Evolutionary conservation across 148 eudicot species (phyloP), one percentile per base, ranked within the genome.

Genomic region (Mesembryanthemum crystallinum): DNA sequence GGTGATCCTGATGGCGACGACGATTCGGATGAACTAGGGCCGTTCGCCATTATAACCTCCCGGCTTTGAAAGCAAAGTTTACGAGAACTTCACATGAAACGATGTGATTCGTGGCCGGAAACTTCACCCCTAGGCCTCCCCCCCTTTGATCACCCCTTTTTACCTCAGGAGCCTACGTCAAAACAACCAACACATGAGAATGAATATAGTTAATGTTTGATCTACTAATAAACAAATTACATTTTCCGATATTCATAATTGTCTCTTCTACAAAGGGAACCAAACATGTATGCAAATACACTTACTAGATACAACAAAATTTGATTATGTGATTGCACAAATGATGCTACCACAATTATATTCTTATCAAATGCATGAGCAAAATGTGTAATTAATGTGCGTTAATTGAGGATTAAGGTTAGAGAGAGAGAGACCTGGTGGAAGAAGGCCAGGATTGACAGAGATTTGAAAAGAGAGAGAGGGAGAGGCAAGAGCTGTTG

Each of bases 401-500:
- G 29, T 33, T n/a, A 11, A 18, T 10, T 33, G 7, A 0, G 14
- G 2, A 45, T 8, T 11, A 45, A 45, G 49, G 49, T 11, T 8
- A 62, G 47, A 76, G 32, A 63, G 76, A 69, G 62, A 55, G 30
- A 65, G 42, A 78, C 82, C 82, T 74, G 78, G 63, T 18, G 49
- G 69, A 79, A 65, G 81, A 77, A 78, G 78, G 64, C 43, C 64
- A 54, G 54, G 69, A 61, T 71, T 30, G 71, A 71, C 78, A 78
- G 70, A 70, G 11, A 65, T 5, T 23, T 68, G 61, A 82, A 72
- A 66, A 70, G 8, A 65, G 61, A 82, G 72, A 66, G 77, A 71
- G 45, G 43, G 77, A 67, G 82, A 75, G 61, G 82, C 79, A 76
- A 72, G 76, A 75, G 18, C 66, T 75, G 74, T 20, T 70, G 35